Evolutionary conservation across 306 rosid genomes (phyloP), one percentile per base, ranked within the genome.

Genomic region (Rosa rugosa): DNA sequence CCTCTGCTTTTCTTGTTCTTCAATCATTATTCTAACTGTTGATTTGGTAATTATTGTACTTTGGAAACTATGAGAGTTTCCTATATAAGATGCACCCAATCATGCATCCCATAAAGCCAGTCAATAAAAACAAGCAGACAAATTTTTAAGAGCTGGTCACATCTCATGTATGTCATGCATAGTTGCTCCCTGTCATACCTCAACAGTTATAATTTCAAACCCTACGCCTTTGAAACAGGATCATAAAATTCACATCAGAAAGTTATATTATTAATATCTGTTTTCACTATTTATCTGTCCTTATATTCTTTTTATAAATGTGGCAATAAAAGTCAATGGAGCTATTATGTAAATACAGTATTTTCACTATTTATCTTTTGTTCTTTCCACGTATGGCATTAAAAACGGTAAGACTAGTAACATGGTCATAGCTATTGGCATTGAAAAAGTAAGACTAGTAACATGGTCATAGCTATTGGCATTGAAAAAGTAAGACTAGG

Each of bases 401-500:
- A n/a, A 18, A 73, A 51, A 63, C 17, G 3, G 66, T 13, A 38
- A 62, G 59, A 47, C 49, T 36, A 49, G 23, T 53, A 10, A 34
- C 54, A 73, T 38, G 50, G 75, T 71, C 80, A 75, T 64, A 16
- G 66, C 70, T 42, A 64, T 3, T 57, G 56, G 79, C 73, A 44
- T 40, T 25, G 34, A 18, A 73, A 51, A 63, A 31, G 36, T 31
- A 31, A 31, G 36, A 31, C 36, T 31, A 36, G 36, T 53, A 10
- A 34, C 54, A 73, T 38, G 50, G 75, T 71, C 80, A 75, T 64
- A 16, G 66, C 70, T 47, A 64, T 3, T 34, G 57, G 45, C 73
- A 44, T 40, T 25, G 34, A 18, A 73, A 51, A 63, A 31, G 36
- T 31, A 31, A 31, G 36, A 31, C 36, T 31, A 36, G 36, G 57